A percentile compares a stretch with the other conserved stretches of the same genome.
phyloP scores from a whole-genome alignment of 1,284 basidiomycete species.

The Rhodotorula mucilaginosa region DNA sequence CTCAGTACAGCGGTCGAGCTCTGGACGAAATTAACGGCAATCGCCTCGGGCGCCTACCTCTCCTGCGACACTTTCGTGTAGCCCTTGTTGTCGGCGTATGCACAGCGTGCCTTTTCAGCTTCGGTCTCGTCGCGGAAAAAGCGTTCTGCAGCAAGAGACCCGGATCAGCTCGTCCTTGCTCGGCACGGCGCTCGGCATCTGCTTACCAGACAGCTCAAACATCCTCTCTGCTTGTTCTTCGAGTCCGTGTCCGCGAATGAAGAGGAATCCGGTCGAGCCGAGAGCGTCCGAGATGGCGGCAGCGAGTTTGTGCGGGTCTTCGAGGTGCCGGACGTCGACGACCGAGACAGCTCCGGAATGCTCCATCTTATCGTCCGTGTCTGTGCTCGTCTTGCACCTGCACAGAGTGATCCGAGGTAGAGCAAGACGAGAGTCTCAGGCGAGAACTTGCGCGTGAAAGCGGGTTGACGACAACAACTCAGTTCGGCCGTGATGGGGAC shows the following conservation, averaged over 20 bases:
- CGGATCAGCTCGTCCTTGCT: not conserved
- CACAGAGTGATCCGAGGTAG: not conserved
- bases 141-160: constrained; percentile 5
- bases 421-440: not conserved
- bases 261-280: constrained; percentile 26
- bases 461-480: not conserved
- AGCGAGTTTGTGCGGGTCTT: constrained; percentile 19
- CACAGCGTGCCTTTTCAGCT: constrained; percentile 22
- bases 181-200: rapidly evolving
- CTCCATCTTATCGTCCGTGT: not conserved
- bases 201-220: constrained; percentile 32
- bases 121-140: constrained; percentile 34
- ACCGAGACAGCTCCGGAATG: constrained; percentile 16
- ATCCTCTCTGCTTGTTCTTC: constrained; percentile 26
- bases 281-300: constrained; percentile 18
- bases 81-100: constrained; percentile 33
- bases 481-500: constrained; percentile 6
- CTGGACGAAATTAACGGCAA: not conserved
- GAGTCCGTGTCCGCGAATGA: constrained; percentile 28
- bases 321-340: constrained; percentile 22
- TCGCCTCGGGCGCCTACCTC: not conserved
- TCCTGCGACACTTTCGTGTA: constrained; percentile 36
- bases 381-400: too few species aligned
- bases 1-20: too few species aligned
- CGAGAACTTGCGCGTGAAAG: not conserved